Percentiles rank a stretch among this genome's conserved stretches.
Conservation (phyloP, 2,329 filamentous ascomycete species). For the Sarocladium brachiariae region DNA sequence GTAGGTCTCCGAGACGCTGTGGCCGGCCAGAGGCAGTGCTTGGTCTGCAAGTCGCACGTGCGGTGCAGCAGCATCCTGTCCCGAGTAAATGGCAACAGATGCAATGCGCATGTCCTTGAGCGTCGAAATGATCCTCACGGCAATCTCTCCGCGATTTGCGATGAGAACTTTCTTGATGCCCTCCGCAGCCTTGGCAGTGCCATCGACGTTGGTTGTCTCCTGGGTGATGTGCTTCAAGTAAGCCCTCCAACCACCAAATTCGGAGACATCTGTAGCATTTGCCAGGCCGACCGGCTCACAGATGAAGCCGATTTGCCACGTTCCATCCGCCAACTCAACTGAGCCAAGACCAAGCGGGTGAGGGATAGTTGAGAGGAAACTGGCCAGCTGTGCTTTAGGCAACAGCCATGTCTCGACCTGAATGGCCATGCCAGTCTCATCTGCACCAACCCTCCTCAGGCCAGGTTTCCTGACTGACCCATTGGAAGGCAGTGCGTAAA, state of each 20-base stretch:
- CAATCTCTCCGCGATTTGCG: conserved; percentile 71
- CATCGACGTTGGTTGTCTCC: neutral
- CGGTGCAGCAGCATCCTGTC: conserved; percentile 52
- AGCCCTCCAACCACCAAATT: conserved; percentile 24
- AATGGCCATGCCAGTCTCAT: conserved; percentile 20
- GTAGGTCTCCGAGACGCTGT: conserved; percentile 41
- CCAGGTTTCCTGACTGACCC: conserved; percentile 23
- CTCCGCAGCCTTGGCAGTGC: neutral
- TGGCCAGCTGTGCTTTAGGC: conserved; percentile 21
- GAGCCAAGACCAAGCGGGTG: conserved; percentile 28
- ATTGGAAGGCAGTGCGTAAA: conserved; percentile 21
- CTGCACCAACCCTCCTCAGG: conserved; percentile 19
- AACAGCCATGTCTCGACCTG: conserved; percentile 30
- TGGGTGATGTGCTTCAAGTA: conserved; percentile 15
- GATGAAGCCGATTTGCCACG: conserved; percentile 29
- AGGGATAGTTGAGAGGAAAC: conserved; percentile 26
- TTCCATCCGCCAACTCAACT: conserved; percentile 25
- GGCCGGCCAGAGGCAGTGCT: conserved; percentile 55
- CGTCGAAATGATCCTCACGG: conserved; percentile 62
- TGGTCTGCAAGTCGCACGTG: conserved; percentile 63
- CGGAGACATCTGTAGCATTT: conserved; percentile 24
- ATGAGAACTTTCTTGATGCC: conserved; percentile 42
- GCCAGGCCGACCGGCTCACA: conserved; percentile 28
- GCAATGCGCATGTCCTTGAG: conserved; percentile 59
- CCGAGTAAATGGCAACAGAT: conserved; percentile 65